Evolutionary conservation across 2,329 filamentous ascomycete genomes (phyloP).

Genomic region (Ophiocordyceps camponoti-floridani): DNA sequence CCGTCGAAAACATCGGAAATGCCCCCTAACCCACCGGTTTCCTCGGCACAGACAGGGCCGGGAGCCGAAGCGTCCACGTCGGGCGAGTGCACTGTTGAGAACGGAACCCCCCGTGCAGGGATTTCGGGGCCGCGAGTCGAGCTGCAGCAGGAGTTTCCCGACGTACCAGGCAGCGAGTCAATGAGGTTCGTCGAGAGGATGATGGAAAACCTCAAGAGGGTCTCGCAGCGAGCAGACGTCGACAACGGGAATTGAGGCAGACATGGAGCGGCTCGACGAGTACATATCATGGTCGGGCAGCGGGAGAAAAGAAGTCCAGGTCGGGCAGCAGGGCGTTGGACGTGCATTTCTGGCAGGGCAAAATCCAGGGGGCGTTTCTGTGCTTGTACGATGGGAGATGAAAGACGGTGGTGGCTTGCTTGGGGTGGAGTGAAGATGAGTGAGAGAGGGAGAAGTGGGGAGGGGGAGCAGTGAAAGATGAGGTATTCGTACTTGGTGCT

Average conservation of each 20-base stretch:
- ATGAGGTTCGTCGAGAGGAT: conserved; percentile 32
- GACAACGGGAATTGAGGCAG: not conserved
- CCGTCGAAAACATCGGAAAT: too few species aligned
- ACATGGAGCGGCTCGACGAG: not conserved
- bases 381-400: not conserved
- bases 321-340: not conserved
- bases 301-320: not conserved
- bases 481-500: not conserved
- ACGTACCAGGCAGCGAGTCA: conserved; percentile 24
- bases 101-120: too few species aligned
- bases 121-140: not conserved
- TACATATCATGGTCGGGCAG: not conserved
- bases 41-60: not conserved
- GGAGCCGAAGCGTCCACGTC: not conserved
- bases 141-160: conserved; percentile 17
- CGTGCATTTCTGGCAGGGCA: not conserved
- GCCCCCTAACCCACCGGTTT: too few species aligned
- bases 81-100: too few species aligned
- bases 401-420: not conserved
- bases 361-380: not conserved
- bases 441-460: too few species aligned
- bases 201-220: conserved; percentile 30
- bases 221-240: conserved; percentile 8
- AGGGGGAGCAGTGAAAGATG: not conserved
- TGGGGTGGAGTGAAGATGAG: not conserved